Evolutionary conservation across 2,329 filamentous ascomycete species (phyloP), one percentile per base, ranked within the genome.

Genomic region (Colletotrichum graminicola): DNA sequence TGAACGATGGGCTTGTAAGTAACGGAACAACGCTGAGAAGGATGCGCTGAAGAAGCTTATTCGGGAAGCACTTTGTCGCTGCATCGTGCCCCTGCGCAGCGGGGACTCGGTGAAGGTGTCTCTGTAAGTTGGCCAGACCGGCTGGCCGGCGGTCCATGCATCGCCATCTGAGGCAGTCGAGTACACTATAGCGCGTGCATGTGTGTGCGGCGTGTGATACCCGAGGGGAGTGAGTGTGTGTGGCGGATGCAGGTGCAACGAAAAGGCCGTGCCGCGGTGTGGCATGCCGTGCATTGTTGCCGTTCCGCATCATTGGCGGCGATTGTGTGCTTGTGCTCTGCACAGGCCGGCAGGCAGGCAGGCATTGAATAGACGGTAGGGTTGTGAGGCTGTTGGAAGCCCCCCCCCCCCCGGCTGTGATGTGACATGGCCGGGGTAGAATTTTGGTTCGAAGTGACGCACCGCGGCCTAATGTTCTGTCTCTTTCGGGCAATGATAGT

Each of bases 381-480:
- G 47, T 70, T 49, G 49, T n/a, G 36, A 10, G 5, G 49, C 21
- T 49, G 18, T 41, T 47, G 29, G 2, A 16, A 32, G 59, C 52
- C 29, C 29, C 29, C 62, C 52, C 52, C 52, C 29, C 29, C 29
- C 62, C 52, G 56, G 23, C 49, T 62, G 36, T 29, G 59, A 63
- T 63, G 54, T 47, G 54, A 64, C 65, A 47, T 55, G 43, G 47
- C 45, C 51, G 26, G 68, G 68, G 54, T 60, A 6, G 29, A 21
- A 63, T 23, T 71, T 16, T 68, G 68, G 68, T 68, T 60, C 52
- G 49, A 62, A 29, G 54, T 47, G 45, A 71, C 65, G 68, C 55
- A 57, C 36, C 65, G 11, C 65, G 65, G 65, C 64, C 34, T 45
- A 60, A 60, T 55, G 39, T 71, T 71, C 64, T 59, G 59, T 34